These are phyloP conservation scores for Avena sativa DNA, from an alignment of 176 grass and related monocot genomes.

Conservation along the genomic window DNA sequence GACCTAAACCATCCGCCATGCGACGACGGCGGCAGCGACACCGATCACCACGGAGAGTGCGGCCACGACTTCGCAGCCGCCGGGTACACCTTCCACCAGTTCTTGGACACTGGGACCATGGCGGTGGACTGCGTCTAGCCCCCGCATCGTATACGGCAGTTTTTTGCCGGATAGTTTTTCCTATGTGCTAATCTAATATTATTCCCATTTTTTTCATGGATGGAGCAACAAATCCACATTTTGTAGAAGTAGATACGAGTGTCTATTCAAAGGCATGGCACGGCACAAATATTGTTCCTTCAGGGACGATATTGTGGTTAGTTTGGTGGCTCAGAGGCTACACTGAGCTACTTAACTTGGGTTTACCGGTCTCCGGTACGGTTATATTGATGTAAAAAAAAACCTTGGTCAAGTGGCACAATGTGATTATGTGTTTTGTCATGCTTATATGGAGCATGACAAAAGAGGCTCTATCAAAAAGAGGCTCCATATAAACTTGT, in stretches of 20 bases:
- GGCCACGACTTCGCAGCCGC: slow-evolving; percentile 8
- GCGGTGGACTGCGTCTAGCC: slow-evolving; percentile 48
- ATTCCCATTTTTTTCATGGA: neutral
- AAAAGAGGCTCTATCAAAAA: no score
- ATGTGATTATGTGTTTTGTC: slow-evolving; percentile 38
- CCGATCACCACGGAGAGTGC: neutral
- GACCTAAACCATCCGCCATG: slow-evolving; percentile 59
- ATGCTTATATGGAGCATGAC: no score
- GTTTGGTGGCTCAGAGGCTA: slow-evolving; percentile 16
- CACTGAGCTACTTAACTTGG: slow-evolving; percentile 12
- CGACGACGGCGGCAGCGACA: neutral
- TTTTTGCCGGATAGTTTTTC: no score
- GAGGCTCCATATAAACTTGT: no score
- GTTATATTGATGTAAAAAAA: neutral
- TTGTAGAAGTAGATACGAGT: slow-evolving; percentile 32
- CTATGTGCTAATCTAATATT: no score
- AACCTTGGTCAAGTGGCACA: slow-evolving; percentile 17
- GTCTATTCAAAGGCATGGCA: slow-evolving; percentile 35
- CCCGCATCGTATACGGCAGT: no score
- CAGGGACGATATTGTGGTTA: neutral
- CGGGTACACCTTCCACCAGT: slow-evolving; percentile 53
- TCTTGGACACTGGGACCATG: slow-evolving; percentile 51
- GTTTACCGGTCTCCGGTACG: neutral
- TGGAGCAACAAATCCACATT: slow-evolving; percentile 44
- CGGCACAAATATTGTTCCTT: neutral